These are phyloP conservation scores for Phytopythium ostracodes DNA, from an alignment of 352 stramenopile genomes.

Conservation along the genomic window DNA sequence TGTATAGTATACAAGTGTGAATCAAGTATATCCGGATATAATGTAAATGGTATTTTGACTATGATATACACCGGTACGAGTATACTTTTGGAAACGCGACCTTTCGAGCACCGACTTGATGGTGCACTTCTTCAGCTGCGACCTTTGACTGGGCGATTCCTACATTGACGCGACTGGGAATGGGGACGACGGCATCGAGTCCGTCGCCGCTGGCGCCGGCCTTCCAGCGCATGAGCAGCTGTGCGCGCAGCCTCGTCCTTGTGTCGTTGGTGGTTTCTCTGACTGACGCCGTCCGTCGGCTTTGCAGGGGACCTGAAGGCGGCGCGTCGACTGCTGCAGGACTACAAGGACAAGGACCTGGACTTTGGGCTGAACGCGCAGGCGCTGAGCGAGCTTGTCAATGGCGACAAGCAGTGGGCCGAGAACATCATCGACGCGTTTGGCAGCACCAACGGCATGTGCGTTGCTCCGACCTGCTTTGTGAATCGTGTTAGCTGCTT, in stretches of 20 bases:
- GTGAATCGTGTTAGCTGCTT: background rate
- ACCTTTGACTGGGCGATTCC: background rate
- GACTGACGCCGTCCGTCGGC: too few species aligned
- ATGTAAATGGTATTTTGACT: background rate
- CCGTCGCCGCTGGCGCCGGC: constrained; percentile 29
- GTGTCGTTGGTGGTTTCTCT: background rate
- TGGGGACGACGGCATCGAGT: constrained; percentile 48
- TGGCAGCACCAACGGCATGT: constrained; percentile 59
- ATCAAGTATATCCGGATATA: background rate
- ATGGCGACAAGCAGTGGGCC: constrained; percentile 49
- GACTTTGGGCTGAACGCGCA: constrained; percentile 65
- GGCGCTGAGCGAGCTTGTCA: constrained; percentile 37
- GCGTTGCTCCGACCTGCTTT: constrained; percentile 11
- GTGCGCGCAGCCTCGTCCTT: constrained; percentile 16
- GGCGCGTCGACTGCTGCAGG: constrained; percentile 38
- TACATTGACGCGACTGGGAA: constrained; percentile 8
- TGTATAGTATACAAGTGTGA: background rate
- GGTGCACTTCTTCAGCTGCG: background rate
- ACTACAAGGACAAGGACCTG: constrained; percentile 76
- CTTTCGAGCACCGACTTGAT: background rate
- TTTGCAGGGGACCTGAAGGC: constrained; percentile 59
- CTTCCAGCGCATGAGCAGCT: constrained; percentile 54
- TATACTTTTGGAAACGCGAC: constrained; percentile 1
- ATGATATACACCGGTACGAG: background rate
- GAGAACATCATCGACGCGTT: constrained; percentile 56